Evolutionary conservation across 2,329 filamentous ascomycete genomes (phyloP), one percentile per base, ranked within the genome.

Genomic region (Colletotrichum spinosum): DNA sequence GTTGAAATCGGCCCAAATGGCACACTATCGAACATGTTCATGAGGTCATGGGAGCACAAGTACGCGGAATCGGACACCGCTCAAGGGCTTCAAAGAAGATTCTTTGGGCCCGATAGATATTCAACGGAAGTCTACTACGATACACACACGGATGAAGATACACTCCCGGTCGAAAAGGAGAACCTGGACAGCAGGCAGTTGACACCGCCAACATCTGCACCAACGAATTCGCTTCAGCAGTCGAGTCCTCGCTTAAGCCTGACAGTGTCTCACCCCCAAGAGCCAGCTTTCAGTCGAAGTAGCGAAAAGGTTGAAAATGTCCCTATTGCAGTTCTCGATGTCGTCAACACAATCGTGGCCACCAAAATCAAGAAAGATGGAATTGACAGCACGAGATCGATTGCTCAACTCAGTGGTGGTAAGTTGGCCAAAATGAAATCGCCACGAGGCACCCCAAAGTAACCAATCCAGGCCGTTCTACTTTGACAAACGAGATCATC

Each of bases 41-140:
- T 94, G 85, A 88, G 94, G 72, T 98, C 96, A 55, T 82, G 98
- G 68, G 92, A 94, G 65, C 94, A 93, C 76, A 98, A 98, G 82
- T 98, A 98, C 80, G 95, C 97, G 84, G 94, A 94, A 68, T 97
- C 97, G 80, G 96, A 99, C 80, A 96, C 95, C 59, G 96, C 95
- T 66, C 94, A 94, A 74, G 97, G 94, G 8, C 90, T 98, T 49
- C 94, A 97, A 81, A 89, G 96, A 77, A 95, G 97, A 79, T 97
- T 99, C 77, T 88, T 98, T 61, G 97, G 95, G 84, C 98, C 98
- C 84, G 97, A 97, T 85, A 98, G 97, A 80, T 96, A 99, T 76
- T 92, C 93, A 58, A 97, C 97, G 79, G 96, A 98, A 80, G 98
- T 99, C 71, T 99, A 98, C 85, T 99, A 98, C 80, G 95, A 97